Evolutionary conservation across 169 alveolate genomes (phyloP).

Genomic region (Plasmodium coatneyi): DNA sequence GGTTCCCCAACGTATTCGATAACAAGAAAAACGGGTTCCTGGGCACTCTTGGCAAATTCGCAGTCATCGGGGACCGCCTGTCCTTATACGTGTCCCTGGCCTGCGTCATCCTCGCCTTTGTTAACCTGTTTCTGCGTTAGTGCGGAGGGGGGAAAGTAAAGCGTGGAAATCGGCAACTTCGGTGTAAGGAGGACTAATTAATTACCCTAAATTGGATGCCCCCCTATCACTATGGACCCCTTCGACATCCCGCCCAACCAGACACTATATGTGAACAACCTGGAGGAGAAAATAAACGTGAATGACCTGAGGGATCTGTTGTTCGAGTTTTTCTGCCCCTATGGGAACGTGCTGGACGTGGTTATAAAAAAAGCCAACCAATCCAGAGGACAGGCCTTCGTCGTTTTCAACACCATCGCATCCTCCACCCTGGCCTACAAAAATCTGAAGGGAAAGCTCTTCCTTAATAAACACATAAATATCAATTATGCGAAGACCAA

Average conservation of each 20-base stretch:
- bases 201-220: background rate
- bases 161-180: no score
- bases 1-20: constrained; percentile 91
- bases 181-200: background rate
- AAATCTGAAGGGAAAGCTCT: constrained; percentile 83
- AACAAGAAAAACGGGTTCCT: constrained; percentile 91
- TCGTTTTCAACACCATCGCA: constrained; percentile 84
- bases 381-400: constrained; percentile 89
- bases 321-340: constrained; percentile 86
- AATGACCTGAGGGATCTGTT: constrained; percentile 83
- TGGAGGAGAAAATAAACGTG: constrained; percentile 84
- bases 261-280: constrained; percentile 86
- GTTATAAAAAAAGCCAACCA: constrained; percentile 80
- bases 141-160: background rate
- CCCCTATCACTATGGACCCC: no score
- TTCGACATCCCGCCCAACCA: constrained; percentile 88
- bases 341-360: constrained; percentile 85
- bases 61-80: constrained; percentile 96
- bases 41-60: constrained; percentile 95
- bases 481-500: constrained; percentile 86
- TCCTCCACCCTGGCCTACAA: constrained; percentile 88
- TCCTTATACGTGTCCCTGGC: constrained; percentile 93
- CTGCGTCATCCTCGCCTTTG: constrained; percentile 91
- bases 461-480: constrained; percentile 82
- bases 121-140: constrained; percentile 90